phyloP scores from a whole-genome alignment of 2,329 filamentous ascomycete genomes.

The Emmonsiellopsis sp. region DNA sequence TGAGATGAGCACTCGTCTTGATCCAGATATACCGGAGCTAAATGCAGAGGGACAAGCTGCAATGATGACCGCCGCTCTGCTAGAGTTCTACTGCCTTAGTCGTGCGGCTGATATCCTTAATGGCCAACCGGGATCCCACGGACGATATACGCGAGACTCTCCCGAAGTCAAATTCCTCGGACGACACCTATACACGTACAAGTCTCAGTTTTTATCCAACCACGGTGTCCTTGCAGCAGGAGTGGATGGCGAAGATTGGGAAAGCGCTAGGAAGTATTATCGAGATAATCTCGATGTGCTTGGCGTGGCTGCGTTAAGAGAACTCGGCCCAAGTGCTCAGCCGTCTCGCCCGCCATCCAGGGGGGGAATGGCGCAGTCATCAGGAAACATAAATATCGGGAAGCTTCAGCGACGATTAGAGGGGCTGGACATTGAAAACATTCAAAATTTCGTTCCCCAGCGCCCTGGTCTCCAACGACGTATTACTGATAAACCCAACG shows the following conservation, averaged over 20 bases:
- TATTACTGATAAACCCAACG: constrained; percentile 7
- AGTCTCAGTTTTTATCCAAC: constrained; percentile 34
- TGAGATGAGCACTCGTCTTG: constrained; percentile 7
- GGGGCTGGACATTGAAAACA: neutral
- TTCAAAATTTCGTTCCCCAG: neutral
- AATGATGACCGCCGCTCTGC: constrained; percentile 35
- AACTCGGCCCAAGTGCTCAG: constrained; percentile 20
- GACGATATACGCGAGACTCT: constrained; percentile 31
- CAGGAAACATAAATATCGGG: neutral
- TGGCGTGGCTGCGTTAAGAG: constrained; percentile 29
- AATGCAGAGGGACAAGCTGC: constrained; percentile 30
- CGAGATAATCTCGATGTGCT: constrained; percentile 35
- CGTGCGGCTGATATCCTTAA: constrained; percentile 39
- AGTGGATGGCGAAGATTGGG: constrained; percentile 30
- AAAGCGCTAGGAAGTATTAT: constrained; percentile 30
- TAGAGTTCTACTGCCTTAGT: constrained; percentile 37
- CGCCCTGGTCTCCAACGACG: constrained; percentile 3
- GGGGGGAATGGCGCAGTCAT: constrained; percentile 15
- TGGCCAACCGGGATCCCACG: constrained; percentile 24
- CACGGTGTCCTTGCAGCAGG: constrained; percentile 33
- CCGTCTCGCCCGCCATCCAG: constrained; percentile 14
- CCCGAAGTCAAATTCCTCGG: constrained; percentile 35
- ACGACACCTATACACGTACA: constrained; percentile 31
- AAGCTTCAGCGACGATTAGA: neutral
- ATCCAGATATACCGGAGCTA: constrained; percentile 15